A percentile compares a stretch with the other conserved stretches of the same genome.
These are phyloP conservation scores for Polytrichum commune DNA, from an alignment of 225 moss, liverwort and hornwort genomes.

Conservation along the genomic window DNA sequence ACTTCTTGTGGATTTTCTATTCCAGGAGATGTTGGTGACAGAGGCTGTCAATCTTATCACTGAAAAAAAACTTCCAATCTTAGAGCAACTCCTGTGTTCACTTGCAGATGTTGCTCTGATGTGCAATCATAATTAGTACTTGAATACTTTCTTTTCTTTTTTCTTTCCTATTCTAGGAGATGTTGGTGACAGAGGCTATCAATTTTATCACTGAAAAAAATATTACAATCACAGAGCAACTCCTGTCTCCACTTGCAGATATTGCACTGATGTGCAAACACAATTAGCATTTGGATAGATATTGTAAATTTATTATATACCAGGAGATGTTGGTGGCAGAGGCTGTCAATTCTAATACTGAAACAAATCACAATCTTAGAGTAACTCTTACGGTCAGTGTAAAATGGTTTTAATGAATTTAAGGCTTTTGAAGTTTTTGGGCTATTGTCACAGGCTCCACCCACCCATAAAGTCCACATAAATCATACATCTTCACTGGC, in stretches of 20 bases:
- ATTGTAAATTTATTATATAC: neutral
- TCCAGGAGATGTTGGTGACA: neutral
- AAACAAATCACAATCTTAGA: neutral
- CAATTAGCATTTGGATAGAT: neutral
- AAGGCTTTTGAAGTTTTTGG: neutral
- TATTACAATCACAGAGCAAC: neutral
- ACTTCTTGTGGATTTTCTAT: neutral
- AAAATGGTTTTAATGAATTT: no score
- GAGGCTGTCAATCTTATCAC: neutral
- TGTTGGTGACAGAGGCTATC: neutral
- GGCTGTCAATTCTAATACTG: neutral
- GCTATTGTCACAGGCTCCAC: neutral
- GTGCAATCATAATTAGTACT: neutral
- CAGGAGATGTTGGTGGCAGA: neutral
- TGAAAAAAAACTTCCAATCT: neutral
- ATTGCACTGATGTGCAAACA: neutral
- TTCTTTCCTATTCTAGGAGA: neutral
- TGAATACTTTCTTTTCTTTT: neutral
- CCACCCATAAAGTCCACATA: neutral
- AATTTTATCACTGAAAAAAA: neutral
- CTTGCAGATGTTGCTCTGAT: neutral
- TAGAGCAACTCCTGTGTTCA: neutral
- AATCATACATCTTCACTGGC: no score
- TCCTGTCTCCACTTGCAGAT: neutral
- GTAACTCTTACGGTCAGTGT: neutral